Conservation (phyloP, 495 filamentous ascomycete genomes). For the Hypoxylon fragiforme region DNA sequence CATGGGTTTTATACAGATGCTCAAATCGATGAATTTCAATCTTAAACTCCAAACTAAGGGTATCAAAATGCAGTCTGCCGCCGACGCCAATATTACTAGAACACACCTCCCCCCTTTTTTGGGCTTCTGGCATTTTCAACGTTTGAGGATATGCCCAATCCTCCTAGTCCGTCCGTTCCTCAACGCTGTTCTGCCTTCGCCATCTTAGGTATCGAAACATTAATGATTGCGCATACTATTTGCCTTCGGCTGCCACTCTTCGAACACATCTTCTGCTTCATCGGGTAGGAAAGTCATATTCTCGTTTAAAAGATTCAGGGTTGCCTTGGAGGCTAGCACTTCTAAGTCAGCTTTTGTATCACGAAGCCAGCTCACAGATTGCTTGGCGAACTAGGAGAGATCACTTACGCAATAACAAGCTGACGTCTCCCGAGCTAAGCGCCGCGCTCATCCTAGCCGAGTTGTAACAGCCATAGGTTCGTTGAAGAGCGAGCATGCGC, state of each 20-base stretch:
- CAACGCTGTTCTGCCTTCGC: background rate
- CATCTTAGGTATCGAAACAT: background rate
- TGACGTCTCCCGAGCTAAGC: conserved; percentile 39
- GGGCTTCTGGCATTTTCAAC: background rate
- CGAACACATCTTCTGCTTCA: conserved; percentile 27
- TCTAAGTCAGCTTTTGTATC: conserved; percentile 14
- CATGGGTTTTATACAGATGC: background rate
- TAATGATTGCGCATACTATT: conserved; percentile 6
- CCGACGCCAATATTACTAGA: conserved; percentile 21
- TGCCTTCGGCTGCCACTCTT: conserved; percentile 6
- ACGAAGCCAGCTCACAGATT: conserved; percentile 1
- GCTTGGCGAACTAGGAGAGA: background rate
- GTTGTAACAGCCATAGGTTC: conserved; percentile 49
- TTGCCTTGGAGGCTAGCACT: conserved; percentile 43
- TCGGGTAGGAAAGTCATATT: conserved; percentile 46
- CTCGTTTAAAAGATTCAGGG: conserved; percentile 50
- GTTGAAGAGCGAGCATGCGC: conserved; percentile 51
- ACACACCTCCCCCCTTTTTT: conserved; percentile 3
- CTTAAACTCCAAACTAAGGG: conserved; percentile 30
- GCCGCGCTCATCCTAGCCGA: conserved; percentile 50
- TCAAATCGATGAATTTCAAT: conserved; percentile 29
- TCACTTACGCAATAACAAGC: conserved; percentile 45
- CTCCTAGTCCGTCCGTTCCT: background rate
- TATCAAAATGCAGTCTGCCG: conserved; percentile 36
- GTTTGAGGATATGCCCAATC: conserved; percentile 3